Evolutionary conservation across 257 asterid genomes (phyloP).

Genomic region (Solanum chiquidenum): DNA sequence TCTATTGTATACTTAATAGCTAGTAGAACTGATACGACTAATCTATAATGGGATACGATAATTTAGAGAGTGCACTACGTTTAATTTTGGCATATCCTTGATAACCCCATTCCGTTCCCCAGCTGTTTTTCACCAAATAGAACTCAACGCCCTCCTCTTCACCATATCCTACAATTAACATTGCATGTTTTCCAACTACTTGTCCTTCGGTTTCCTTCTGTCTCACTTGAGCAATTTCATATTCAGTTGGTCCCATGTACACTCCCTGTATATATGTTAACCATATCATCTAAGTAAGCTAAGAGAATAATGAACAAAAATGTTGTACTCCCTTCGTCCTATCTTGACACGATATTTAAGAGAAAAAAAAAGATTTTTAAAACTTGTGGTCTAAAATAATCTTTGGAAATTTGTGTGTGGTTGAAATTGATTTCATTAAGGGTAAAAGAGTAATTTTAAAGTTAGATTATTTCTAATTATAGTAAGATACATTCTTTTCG

Average conservation of each 20-base stretch:
- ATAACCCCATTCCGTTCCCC: background rate
- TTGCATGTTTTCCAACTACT: background rate
- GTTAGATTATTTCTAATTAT: too few relatives aligned
- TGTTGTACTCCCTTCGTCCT: background rate
- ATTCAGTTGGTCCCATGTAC: background rate
- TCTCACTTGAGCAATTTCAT: background rate
- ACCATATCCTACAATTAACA: background rate
- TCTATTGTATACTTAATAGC: background rate
- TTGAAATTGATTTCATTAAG: too few relatives aligned
- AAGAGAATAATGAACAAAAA: background rate
- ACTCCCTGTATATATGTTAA: background rate
- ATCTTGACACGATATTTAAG: too few relatives aligned
- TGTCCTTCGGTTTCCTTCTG: background rate
- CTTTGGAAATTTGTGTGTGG: too few relatives aligned
- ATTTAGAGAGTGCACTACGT: background rate
- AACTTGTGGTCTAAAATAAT: background rate
- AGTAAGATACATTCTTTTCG: background rate
- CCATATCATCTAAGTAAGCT: background rate
- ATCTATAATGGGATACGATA: background rate
- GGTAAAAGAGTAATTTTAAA: too few relatives aligned
- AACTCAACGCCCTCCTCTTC: background rate
- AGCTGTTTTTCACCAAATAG: background rate
- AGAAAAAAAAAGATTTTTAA: too few relatives aligned
- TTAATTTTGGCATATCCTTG: background rate
- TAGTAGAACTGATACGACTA: background rate